Evolutionary conservation across 148 eudicot species (phyloP).

Genomic region (Arbutus unedo): DNA sequence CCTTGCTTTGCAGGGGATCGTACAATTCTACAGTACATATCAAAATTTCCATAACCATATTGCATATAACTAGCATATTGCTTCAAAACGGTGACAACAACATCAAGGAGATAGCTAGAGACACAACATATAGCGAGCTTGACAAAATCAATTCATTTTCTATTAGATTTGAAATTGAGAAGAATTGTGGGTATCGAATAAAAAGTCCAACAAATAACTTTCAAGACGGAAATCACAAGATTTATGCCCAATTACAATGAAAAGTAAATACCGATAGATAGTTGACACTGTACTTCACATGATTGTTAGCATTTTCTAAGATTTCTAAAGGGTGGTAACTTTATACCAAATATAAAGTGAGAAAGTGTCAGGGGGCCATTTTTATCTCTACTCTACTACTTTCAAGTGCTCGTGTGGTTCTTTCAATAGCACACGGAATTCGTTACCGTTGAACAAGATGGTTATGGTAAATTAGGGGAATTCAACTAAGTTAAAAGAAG

Average conservation of each 20-base stretch:
- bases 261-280: not conserved
- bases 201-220: too few relatives aligned
- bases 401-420: not conserved
- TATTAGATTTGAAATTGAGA: too few relatives aligned
- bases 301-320: not conserved
- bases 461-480: not conserved
- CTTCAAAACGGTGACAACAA: not conserved
- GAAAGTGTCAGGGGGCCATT: not conserved
- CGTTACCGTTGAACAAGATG: not conserved
- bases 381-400: constrained; percentile 1
- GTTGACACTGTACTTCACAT: not conserved
- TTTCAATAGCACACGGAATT: not conserved
- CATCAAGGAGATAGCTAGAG: not conserved
- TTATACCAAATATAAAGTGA: not conserved
- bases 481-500: not conserved
- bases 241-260: not conserved
- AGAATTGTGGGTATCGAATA: too few relatives aligned
- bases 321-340: not conserved
- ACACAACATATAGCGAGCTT: not conserved
- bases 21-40: not conserved
- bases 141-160: too few relatives aligned
- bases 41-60: not conserved
- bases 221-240: too few relatives aligned
- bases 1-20: too few relatives aligned
- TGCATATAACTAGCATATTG: not conserved